These are phyloP conservation scores for Leccinum barrowsii DNA, from an alignment of 768 basidiomycete genomes.

Conservation along the genomic window DNA sequence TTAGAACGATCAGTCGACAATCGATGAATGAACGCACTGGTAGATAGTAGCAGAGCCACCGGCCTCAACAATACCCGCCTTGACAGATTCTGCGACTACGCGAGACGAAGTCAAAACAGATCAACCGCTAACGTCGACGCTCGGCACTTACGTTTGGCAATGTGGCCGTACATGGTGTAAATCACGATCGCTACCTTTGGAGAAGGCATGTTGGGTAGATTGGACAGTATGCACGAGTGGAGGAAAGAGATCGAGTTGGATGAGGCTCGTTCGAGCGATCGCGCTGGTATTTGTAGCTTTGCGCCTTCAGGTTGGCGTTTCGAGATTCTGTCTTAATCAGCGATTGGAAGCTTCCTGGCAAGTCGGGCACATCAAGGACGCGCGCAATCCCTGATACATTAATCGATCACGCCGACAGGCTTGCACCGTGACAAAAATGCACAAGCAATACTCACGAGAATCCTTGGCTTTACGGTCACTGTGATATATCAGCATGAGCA, in stretches of 20 bases:
- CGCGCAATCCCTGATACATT: slow-evolving; percentile 5
- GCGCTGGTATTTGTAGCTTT: slow-evolving; percentile 14
- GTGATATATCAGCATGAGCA: neutral
- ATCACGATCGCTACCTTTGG: slow-evolving; percentile 63
- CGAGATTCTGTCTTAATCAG: slow-evolving; percentile 2
- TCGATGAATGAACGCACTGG: slow-evolving; percentile 43
- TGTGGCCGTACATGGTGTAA: slow-evolving; percentile 73
- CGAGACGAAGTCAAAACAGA: slow-evolving; percentile 1
- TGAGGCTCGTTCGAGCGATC: neutral
- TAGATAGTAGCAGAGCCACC: slow-evolving; percentile 52
- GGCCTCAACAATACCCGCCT: slow-evolving; percentile 42
- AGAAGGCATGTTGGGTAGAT: slow-evolving; percentile 39
- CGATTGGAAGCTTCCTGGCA: neutral
- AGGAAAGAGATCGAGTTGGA: neutral
- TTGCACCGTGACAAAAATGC: slow-evolving; percentile 8
- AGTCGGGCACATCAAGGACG: slow-evolving; percentile 11
- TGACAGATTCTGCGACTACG: slow-evolving; percentile 60
- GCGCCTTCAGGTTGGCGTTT: neutral
- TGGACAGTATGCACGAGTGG: neutral
- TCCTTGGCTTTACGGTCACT: neutral
- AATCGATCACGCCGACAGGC: too few species aligned
- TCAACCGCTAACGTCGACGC: neutral
- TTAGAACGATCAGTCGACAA: neutral
- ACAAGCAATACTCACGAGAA: slow-evolving; percentile 11
- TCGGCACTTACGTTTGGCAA: slow-evolving; percentile 54